These are phyloP conservation scores for Coccomyxa subellipsoidea DNA, from an alignment of 163 green algal species.

Conservation along the genomic window DNA sequence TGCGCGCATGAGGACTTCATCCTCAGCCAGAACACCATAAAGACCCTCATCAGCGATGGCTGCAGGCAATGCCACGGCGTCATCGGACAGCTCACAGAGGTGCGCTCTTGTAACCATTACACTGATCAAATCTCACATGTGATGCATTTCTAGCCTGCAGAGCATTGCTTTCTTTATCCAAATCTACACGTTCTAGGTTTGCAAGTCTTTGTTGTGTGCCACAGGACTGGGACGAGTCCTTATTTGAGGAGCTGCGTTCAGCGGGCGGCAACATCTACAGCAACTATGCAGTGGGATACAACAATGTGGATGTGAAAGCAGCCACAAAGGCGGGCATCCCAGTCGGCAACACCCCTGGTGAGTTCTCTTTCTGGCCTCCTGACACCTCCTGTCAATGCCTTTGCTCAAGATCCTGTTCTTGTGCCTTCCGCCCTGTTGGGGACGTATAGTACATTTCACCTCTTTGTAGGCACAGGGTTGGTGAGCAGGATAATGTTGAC, in stretches of 20 bases:
- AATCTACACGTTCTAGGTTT: too few species aligned
- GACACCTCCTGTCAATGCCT: neutral
- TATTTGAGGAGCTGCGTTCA: conserved; percentile 83
- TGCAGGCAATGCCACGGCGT: conserved; percentile 85
- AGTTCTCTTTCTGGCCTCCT: neutral
- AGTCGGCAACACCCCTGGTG: conserved; percentile 96
- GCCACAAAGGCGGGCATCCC: conserved; percentile 87
- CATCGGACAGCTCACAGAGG: conserved; percentile 94
- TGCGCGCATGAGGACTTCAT: conserved; percentile 80
- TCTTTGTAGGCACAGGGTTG: too few species aligned
- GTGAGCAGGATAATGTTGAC: too few species aligned
- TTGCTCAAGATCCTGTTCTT: too few species aligned
- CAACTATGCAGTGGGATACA: conserved; percentile 99
- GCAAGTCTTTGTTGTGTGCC: neutral
- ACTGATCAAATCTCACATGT: neutral
- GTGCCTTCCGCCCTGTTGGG: too few species aligned
- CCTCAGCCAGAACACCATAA: conserved; percentile 81
- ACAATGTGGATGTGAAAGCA: conserved; percentile 92
- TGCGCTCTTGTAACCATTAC: conserved; percentile 14
- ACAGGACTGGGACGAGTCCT: conserved; percentile 87
- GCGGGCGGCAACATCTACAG: conserved; percentile 87
- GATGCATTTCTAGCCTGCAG: neutral
- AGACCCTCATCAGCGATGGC: conserved; percentile 75
- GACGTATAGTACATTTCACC: too few species aligned
- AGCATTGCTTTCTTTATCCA: neutral